Evolutionary conservation across 441 rosid species (phyloP).

Genomic region (Populus hybrid): DNA sequence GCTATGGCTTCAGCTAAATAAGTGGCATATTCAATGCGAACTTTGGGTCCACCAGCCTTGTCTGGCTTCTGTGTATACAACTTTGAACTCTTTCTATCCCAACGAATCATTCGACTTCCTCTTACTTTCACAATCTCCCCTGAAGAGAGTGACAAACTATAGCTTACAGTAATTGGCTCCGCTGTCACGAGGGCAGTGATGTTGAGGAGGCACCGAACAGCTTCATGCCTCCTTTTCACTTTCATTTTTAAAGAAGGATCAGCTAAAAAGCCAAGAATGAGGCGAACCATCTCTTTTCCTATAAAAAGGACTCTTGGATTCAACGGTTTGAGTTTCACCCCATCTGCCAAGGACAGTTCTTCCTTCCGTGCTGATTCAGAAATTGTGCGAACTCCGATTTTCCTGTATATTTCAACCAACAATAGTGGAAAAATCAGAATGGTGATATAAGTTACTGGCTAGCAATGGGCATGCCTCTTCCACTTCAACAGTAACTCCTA

Average conservation of each 20-base stretch:
- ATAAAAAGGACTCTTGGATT: conserved; percentile 20
- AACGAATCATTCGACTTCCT: conserved; percentile 43
- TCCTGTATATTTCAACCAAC: conserved; percentile 47
- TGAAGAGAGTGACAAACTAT: conserved; percentile 39
- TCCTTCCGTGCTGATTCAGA: conserved; percentile 45
- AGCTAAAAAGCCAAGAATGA: conserved; percentile 58
- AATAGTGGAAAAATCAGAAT: conserved; percentile 37
- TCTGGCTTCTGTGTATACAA: conserved; percentile 48
- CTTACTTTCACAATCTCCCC: conserved; percentile 28
- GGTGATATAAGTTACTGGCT: conserved; percentile 30
- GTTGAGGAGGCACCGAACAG: conserved; percentile 37
- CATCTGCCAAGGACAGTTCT: conserved; percentile 25
- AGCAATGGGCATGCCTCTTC: conserved; percentile 35
- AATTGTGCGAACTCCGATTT: conserved; percentile 53
- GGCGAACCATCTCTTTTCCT: conserved; percentile 39
- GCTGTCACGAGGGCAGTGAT: conserved; percentile 38
- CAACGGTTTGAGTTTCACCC: conserved; percentile 22
- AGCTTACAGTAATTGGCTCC: conserved; percentile 34
- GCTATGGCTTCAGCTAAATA: conserved; percentile 50
- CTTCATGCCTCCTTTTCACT: conserved; percentile 42
- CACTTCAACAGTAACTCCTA: conserved; percentile 42
- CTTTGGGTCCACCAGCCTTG: conserved; percentile 29
- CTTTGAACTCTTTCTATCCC: conserved; percentile 52
- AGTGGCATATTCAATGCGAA: conserved; percentile 49
- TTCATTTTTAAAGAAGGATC: conserved; percentile 43